phyloP scores from a whole-genome alignment of 768 basidiomycete genomes.

The Cyathus striatus region DNA sequence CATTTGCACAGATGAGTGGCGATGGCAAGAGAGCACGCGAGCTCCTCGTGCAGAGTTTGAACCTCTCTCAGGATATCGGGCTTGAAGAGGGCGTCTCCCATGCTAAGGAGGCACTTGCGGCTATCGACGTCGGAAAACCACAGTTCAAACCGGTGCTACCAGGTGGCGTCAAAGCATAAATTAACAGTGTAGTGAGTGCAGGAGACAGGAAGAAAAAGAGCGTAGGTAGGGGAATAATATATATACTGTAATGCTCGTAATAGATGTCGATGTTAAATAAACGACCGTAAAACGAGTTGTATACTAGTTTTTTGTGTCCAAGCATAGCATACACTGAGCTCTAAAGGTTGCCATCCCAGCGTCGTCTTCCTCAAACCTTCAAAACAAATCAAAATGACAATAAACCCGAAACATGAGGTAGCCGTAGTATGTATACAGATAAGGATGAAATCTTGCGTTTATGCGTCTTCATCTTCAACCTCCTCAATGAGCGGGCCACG shows the following conservation, averaged over 20 bases:
- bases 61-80: slow-evolving; percentile 30
- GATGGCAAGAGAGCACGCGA: slow-evolving; percentile 28
- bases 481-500: slow-evolving; percentile 43
- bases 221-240: background rate
- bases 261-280: no score
- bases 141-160: slow-evolving; percentile 5
- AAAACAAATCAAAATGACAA: slow-evolving; percentile 2
- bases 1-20: slow-evolving; percentile 26
- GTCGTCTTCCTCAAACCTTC: background rate
- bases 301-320: no score
- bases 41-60: slow-evolving; percentile 24
- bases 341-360: background rate
- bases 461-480: slow-evolving; percentile 36
- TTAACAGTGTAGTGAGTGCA: background rate
- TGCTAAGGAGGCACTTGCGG: slow-evolving; percentile 22
- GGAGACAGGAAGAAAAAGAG: background rate
- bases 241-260: background rate
- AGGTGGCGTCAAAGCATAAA: background rate
- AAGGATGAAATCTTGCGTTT: no score
- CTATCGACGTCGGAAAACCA: slow-evolving; percentile 7
- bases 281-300: no score
- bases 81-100: slow-evolving; percentile 25
- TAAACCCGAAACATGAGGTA: no score
- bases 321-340: no score
- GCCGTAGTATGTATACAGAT: no score